Evolutionary conservation across 2,329 filamentous ascomycete genomes (phyloP).

Genomic region (Monosporascus ibericus): DNA sequence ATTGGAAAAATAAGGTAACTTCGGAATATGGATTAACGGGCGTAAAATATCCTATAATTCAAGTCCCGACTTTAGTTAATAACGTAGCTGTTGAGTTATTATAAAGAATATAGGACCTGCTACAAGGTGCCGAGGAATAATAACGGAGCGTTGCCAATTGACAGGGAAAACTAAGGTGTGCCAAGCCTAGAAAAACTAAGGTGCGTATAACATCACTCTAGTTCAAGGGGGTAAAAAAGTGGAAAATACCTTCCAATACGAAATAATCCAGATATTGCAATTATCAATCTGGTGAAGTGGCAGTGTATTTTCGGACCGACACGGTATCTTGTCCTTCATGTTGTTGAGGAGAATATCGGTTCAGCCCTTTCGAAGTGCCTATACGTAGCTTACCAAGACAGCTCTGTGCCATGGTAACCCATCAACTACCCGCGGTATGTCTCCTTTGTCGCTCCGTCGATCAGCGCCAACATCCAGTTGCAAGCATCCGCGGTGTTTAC

Average conservation of each 20-base stretch:
- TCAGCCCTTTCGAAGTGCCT: not conserved
- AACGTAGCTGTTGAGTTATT: too few species aligned
- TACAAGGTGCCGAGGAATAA: too few species aligned
- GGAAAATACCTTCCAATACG: not conserved
- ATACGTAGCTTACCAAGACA: not conserved
- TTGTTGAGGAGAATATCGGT: not conserved
- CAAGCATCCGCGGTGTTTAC: conserved; percentile 26
- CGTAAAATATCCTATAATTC: too few species aligned
- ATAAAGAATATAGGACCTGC: too few species aligned
- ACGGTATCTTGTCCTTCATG: not conserved
- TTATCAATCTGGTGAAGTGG: not conserved
- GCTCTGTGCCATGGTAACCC: not conserved
- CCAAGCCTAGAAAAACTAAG: too few species aligned
- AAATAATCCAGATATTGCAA: not conserved
- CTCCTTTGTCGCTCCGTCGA: not conserved
- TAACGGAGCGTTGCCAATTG: too few species aligned
- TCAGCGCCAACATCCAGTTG: conserved; percentile 18
- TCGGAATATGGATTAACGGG: too few species aligned
- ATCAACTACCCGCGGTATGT: not conserved
- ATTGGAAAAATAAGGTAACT: too few species aligned
- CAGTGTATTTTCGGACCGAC: not conserved
- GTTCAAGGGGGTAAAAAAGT: not conserved
- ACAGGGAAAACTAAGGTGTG: too few species aligned
- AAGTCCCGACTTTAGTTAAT: too few species aligned
- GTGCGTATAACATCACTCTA: too few species aligned